These are phyloP conservation scores for Aspergillus sergii DNA, from an alignment of 2,329 filamentous ascomycete genomes.

Conservation along the genomic window DNA sequence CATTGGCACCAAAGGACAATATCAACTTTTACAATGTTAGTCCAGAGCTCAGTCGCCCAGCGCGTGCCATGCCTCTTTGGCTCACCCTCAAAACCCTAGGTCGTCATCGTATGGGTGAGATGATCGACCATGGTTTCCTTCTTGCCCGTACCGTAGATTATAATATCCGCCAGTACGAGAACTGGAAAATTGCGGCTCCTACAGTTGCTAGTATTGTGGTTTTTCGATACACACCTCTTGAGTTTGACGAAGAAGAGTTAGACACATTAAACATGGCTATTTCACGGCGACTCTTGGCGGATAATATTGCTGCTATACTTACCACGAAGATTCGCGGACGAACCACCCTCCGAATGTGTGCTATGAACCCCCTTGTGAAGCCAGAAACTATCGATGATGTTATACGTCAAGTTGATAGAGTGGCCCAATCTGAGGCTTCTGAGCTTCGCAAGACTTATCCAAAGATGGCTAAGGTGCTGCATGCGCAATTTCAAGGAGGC, in stretches of 20 bases:
- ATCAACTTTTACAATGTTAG: no score
- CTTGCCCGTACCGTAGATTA: constrained; percentile 2
- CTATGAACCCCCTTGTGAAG: background rate
- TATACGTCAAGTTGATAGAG: no score
- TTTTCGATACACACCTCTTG: constrained; percentile 14
- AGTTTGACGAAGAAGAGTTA: background rate
- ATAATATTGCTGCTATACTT: background rate
- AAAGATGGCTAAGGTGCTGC: no score
- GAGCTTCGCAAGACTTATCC: no score
- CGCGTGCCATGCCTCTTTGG: constrained; percentile 26
- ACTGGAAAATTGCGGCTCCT: constrained; percentile 13
- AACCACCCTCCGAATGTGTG: background rate
- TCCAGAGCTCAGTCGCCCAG: constrained; percentile 24
- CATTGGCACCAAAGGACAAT: no score
- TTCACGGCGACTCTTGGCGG: background rate
- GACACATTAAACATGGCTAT: constrained; percentile 11
- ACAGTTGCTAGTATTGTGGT: constrained; percentile 14
- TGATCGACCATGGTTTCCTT: constrained; percentile 23
- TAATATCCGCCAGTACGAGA: background rate
- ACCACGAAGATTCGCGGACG: background rate
- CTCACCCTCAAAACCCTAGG: constrained; percentile 24
- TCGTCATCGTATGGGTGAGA: constrained; percentile 15
- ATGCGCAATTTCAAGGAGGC: no score
- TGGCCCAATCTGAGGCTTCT: no score
- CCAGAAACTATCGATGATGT: no score